A percentile compares a stretch with the other conserved stretches of the same genome.
Evolutionary conservation across 176 grass and related monocot genomes (phyloP).

Genomic region (Bothriochloa decipiens): DNA sequence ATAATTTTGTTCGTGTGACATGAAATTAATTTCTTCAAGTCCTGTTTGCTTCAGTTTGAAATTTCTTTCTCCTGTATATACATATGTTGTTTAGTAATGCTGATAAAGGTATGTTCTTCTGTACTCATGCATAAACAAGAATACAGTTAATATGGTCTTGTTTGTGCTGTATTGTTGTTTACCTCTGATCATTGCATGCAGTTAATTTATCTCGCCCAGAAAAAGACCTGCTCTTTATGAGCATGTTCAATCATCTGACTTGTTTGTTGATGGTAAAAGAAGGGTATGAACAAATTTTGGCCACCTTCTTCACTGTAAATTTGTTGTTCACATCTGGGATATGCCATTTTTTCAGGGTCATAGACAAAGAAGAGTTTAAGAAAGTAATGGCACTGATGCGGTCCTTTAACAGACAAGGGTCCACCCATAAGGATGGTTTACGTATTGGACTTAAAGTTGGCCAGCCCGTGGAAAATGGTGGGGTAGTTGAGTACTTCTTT

Average conservation of each 20-base stretch:
- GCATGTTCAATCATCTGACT: constrained; percentile 64
- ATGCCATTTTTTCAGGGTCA: constrained; percentile 69
- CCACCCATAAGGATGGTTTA: constrained; percentile 73
- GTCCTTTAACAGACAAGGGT: constrained; percentile 88
- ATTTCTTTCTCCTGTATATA: constrained; percentile 32
- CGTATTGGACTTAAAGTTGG: constrained; percentile 81
- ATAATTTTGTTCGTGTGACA: neutral
- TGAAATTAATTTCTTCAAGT: neutral
- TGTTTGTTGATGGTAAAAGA: constrained; percentile 74
- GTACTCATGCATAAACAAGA: constrained; percentile 50
- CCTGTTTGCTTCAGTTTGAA: constrained; percentile 29
- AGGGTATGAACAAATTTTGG: constrained; percentile 65
- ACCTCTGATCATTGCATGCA: constrained; percentile 72
- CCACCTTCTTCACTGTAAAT: constrained; percentile 37
- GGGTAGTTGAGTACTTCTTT: constrained; percentile 86
- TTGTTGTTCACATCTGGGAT: constrained; percentile 35
- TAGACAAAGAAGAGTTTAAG: constrained; percentile 96
- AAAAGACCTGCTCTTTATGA: constrained; percentile 60
- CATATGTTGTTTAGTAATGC: constrained; percentile 41
- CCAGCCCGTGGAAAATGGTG: constrained; percentile 76
- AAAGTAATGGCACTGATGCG: constrained; percentile 97
- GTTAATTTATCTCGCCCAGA: constrained; percentile 73
- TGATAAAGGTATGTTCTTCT: constrained; percentile 50
- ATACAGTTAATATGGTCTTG: constrained; percentile 42
- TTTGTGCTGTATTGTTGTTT: constrained; percentile 63